Evolutionary conservation across 306 rosid genomes (phyloP), one percentile per base, ranked within the genome.

Genomic region (Sophora flavescens): DNA sequence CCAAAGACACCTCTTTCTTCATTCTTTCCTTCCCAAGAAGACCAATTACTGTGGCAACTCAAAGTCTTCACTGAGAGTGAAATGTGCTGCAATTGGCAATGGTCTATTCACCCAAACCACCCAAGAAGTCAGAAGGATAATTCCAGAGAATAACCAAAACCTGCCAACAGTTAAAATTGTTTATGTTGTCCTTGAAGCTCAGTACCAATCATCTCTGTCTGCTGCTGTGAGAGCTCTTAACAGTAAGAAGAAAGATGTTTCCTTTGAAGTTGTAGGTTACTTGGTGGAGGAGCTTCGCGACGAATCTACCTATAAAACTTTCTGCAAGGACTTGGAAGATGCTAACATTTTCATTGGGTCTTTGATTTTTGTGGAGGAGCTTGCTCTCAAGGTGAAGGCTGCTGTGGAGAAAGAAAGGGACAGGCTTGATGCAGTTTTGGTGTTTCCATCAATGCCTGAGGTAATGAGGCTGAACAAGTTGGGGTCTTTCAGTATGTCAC

Each of bases 381-480:
- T 96, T 35, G 99, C 99, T 12, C 73, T 96, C 8, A 92, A 87
- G 70, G 91, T 96, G 10, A 96, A 89, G 72, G 84, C 82, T 3
- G 99, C 98, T 0, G 99, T 96, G 60, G 99, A 96, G 87, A 89
- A 88, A 65, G 90, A 92, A 22, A 81, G 98, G 77, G 99, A 96
- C 7, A 84, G 97, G 35, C 91, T 96, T 61, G 97, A 96, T 69
- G 99, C 99, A 15, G 98, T 95, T 35, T 63, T 95, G 76, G 98
- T 95, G 81, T 95, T 95, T 33, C 98, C 98, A 33, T 95, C 99
- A 71, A 96, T 96, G 99, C 99, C 99, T 48, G 98, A 96, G 48
- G 99, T 96, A 8, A 92, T 96, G 99, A 89, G 98, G 74, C 86
- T 95, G 3, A 95, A 92, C 87, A 94, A 94, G 53, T 73, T 94